Evolutionary conservation across 495 filamentous ascomycete species (phyloP).

Genomic region (Xylaria grammica): DNA sequence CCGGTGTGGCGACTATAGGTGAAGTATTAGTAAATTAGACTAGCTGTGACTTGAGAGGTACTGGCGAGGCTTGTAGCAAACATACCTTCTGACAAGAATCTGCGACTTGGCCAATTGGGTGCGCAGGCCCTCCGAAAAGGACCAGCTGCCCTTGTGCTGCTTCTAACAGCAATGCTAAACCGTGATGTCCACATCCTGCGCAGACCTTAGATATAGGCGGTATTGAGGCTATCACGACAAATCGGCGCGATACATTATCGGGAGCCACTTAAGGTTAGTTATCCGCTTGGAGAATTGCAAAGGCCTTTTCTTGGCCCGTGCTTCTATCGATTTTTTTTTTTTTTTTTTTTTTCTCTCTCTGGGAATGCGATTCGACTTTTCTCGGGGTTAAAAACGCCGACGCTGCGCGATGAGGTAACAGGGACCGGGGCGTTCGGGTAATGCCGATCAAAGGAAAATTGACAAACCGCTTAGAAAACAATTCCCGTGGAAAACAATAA

Average conservation of each 20-base stretch:
- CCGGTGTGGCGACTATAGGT: background rate
- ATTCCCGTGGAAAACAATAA: constrained; percentile 26
- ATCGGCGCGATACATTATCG: background rate
- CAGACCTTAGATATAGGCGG: constrained; percentile 11
- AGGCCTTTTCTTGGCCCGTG: background rate
- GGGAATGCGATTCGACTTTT: background rate
- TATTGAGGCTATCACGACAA: constrained; percentile 21
- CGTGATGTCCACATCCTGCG: constrained; percentile 33
- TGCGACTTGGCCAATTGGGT: constrained; percentile 15
- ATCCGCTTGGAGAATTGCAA: background rate
- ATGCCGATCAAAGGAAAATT: background rate
- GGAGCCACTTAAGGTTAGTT: background rate
- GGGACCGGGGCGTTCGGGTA: background rate
- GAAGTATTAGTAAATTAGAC: constrained; percentile 4
- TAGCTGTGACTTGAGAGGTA: background rate
- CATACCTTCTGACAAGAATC: constrained; percentile 27
- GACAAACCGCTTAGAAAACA: constrained; percentile 30
- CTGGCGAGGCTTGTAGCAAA: background rate
- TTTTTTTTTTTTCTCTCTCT: background rate
- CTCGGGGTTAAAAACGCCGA: constrained; percentile 16
- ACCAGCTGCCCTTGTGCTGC: constrained; percentile 16
- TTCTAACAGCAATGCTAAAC: constrained; percentile 26
- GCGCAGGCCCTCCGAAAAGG: constrained; percentile 9
- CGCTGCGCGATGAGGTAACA: constrained; percentile 27
- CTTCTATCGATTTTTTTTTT: background rate